phyloP scores from a whole-genome alignment of 495 filamentous ascomycete genomes.

The Hypomontagnella monticulosa region DNA sequence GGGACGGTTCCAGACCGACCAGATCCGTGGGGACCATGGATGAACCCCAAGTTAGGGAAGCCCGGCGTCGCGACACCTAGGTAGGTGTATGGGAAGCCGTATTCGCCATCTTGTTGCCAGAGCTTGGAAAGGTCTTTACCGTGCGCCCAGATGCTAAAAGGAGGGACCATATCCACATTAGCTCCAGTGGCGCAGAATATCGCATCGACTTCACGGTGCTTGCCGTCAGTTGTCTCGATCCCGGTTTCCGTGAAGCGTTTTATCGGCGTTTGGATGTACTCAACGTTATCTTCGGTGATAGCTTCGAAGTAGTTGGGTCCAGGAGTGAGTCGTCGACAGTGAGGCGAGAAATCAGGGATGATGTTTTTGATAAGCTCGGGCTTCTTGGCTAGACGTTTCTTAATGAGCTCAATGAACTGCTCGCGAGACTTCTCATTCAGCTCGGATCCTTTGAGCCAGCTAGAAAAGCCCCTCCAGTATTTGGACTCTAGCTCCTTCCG shows the following conservation, averaged over 20 bases:
- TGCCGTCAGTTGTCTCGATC: constrained; percentile 64
- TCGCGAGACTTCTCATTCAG: constrained; percentile 60
- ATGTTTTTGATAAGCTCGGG: constrained; percentile 64
- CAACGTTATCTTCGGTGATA: constrained; percentile 69
- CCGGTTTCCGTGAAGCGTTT: constrained; percentile 64
- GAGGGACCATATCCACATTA: constrained; percentile 65
- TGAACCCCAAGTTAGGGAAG: constrained; percentile 72
- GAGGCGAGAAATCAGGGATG: constrained; percentile 71
- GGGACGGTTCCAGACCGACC: constrained; percentile 64
- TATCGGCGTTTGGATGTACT: constrained; percentile 67
- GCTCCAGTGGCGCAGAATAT: constrained; percentile 77
- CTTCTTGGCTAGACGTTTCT: constrained; percentile 60
- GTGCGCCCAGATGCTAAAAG: constrained; percentile 65
- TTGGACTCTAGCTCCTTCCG: constrained; percentile 63
- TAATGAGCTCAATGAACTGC: constrained; percentile 63
- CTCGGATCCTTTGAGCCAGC: constrained; percentile 64
- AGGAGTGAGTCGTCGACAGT: constrained; percentile 76
- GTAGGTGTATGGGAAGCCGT: constrained; percentile 72
- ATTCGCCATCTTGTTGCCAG: constrained; percentile 59
- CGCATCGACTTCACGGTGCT: constrained; percentile 62
- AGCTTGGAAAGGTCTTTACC: constrained; percentile 59
- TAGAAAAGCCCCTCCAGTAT: constrained; percentile 66
- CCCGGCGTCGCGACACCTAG: constrained; percentile 68
- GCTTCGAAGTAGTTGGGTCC: constrained; percentile 79
- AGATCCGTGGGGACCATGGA: constrained; percentile 65